Base-by-base conservation (phyloP, 1,284 basidiomycete genomes). In the Pseudozyma sp. region DNA sequence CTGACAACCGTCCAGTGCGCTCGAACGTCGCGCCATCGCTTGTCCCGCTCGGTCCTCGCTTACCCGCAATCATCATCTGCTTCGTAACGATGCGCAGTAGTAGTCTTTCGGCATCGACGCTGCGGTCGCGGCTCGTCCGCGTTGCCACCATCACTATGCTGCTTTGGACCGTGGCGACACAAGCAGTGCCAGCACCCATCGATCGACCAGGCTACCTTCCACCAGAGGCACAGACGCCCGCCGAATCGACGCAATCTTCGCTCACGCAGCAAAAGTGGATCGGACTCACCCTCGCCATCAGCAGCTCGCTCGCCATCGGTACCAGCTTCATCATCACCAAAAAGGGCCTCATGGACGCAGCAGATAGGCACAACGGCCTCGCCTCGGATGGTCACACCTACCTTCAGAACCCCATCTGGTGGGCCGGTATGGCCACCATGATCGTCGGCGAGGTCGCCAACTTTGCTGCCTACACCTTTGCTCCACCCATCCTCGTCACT, bases 391-490 rank as follows among this genome's bases (percentile, higher is more conserved):
- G 77, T 4, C 81, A 83, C 56, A 75, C 81, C 17, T 99, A 99
- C 85, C 87, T 99, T 53, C 90, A 88, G 77, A 99, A 94, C 87
- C 93, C 94, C 34, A 92, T 97, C 79, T 99, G 97, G 96, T 99
- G 96, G 97, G 92, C 92, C 5, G 96, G 96, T 48, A 97, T 98
- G 88, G 88, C 90, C 35, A 96, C 93, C 16, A 89, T 84, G 82
- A 79, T 84, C 48, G 81, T 84, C 34, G 82, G 82, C 46, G 82
- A 81, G 44, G 95, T 97, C 61, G 95, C 94, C 77, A 99, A 99
- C 87, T 99, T 99, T 86, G 94, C 96, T 7, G 97, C 97, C 5
- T 99, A 99, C 85, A 94, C 94, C 0, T 99, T 98, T 82, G 96
- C 96, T 0, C 96, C 96, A 59, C 94, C 96, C 73, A 97, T 98